Evolutionary conservation across 106 monocot species (phyloP).

Genomic region (Ottelia alismoides): DNA sequence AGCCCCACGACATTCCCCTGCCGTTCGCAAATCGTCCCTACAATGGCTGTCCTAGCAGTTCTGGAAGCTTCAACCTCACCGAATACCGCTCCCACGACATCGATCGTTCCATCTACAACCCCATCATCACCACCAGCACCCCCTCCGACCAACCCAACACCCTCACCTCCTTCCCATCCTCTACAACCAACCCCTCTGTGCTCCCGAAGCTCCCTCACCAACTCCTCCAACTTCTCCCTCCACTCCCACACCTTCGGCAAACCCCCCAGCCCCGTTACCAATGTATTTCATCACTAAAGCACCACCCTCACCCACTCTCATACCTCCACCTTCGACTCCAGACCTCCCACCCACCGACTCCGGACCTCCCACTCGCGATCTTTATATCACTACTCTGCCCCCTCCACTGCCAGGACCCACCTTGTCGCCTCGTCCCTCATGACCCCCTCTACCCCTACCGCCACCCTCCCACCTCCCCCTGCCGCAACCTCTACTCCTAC

Average conservation of each 20-base stretch:
- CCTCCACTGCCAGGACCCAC: constrained; percentile 22
- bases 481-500: constrained; percentile 40
- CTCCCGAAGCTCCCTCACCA: constrained; percentile 14
- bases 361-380: too few relatives aligned
- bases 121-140: constrained; percentile 1
- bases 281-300: too few relatives aligned
- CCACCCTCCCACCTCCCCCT: constrained; percentile 20
- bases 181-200: constrained; percentile 18
- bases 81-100: too few relatives aligned
- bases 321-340: too few relatives aligned
- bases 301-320: too few relatives aligned
- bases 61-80: too few relatives aligned
- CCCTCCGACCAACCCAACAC: constrained; percentile 5
- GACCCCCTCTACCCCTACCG: not conserved
- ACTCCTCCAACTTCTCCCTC: constrained; percentile 18
- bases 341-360: too few relatives aligned
- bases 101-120: not conserved
- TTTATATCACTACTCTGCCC: too few relatives aligned
- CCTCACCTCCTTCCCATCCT: constrained; percentile 23
- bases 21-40: too few relatives aligned
- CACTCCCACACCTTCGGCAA: constrained; percentile 26
- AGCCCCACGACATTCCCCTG: too few relatives aligned
- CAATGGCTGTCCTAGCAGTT: too few relatives aligned
- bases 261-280: too few relatives aligned
- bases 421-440: constrained; percentile 24